phyloP scores from a whole-genome alignment of 2,329 filamentous ascomycete genomes.

The Rhinocladiella mackenziei region DNA sequence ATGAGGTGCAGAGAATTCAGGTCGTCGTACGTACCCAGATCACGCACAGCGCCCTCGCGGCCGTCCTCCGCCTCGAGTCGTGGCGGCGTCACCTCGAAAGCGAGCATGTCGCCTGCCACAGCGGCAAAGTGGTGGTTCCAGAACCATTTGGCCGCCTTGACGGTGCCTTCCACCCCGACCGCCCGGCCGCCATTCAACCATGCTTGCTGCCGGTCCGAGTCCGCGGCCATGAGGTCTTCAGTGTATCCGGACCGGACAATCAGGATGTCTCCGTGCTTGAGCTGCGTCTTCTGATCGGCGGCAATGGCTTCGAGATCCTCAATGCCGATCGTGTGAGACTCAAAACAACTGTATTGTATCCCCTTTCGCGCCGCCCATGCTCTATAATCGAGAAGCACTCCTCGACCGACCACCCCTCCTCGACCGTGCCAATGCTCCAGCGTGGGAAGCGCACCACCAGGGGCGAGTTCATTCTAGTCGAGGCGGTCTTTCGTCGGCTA shows the following conservation, averaged over 20 bases:
- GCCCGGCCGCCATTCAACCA: slow-evolving; percentile 36
- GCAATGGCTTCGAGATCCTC: slow-evolving; percentile 61
- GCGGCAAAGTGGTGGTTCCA: slow-evolving; percentile 57
- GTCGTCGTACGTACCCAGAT: too few species aligned
- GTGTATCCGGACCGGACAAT: slow-evolving; percentile 62
- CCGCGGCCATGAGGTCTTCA: slow-evolving; percentile 52
- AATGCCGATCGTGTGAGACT: slow-evolving; percentile 43
- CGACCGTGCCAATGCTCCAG: slow-evolving; percentile 37
- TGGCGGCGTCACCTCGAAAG: slow-evolving; percentile 50
- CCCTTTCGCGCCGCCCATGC: slow-evolving; percentile 42
- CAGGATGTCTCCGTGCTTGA: slow-evolving; percentile 61
- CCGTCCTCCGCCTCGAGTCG: slow-evolving; percentile 26
- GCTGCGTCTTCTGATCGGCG: slow-evolving; percentile 50
- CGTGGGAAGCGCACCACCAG: slow-evolving; percentile 18
- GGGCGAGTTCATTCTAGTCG: slow-evolving; percentile 19
- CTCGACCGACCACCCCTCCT: slow-evolving; percentile 44
- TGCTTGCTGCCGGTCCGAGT: slow-evolving; percentile 34
- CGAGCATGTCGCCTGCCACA: slow-evolving; percentile 54
- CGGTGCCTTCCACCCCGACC: slow-evolving; percentile 49
- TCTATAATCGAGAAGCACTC: slow-evolving; percentile 46
- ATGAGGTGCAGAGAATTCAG: too few species aligned
- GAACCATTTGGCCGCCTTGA: slow-evolving; percentile 52
- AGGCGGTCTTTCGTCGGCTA: slow-evolving; percentile 33
- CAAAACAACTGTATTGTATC: slow-evolving; percentile 38
- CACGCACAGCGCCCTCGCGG: slow-evolving; percentile 30